Percentiles rank a stretch among this genome's conserved stretches.
Conservation (phyloP, 2,329 filamentous ascomycete genomes). For the Botryotinia convoluta region DNA sequence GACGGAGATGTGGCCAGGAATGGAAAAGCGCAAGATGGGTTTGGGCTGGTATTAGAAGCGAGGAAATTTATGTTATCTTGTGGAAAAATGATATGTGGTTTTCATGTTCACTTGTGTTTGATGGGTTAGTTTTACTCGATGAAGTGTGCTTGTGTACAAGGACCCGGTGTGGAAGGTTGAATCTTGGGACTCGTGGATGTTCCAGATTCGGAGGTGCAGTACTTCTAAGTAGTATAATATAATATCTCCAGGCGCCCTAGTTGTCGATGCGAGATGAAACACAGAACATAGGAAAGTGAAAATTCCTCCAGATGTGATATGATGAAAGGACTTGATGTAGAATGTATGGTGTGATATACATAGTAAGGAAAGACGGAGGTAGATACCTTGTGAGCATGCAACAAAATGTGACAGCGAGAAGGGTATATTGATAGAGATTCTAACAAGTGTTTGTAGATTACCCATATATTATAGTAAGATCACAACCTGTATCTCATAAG, state of each 20-base stretch:
- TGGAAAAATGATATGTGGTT: background rate
- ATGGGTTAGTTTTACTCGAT: background rate
- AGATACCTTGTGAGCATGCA: background rate
- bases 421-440: background rate
- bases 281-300: background rate
- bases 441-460: background rate
- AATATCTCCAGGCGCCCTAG: background rate
- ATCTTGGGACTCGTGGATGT: background rate
- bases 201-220: background rate
- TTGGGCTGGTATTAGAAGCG: conserved; percentile 8
- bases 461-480: background rate
- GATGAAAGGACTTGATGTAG: background rate
- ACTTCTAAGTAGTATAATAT: background rate
- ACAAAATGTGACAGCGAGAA: background rate
- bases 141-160: background rate
- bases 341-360: background rate
- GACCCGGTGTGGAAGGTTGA: background rate
- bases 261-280: background rate
- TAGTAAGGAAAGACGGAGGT: background rate
- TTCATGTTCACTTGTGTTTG: background rate
- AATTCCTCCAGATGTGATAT: background rate
- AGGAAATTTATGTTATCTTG: conserved; percentile 1
- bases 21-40: background rate
- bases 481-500: background rate
- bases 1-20: background rate